Percentiles rank a stretch among this genome's conserved stretches.
phyloP scores from a whole-genome alignment of 441 rosid genomes.

The Isatis lusitanica region DNA sequence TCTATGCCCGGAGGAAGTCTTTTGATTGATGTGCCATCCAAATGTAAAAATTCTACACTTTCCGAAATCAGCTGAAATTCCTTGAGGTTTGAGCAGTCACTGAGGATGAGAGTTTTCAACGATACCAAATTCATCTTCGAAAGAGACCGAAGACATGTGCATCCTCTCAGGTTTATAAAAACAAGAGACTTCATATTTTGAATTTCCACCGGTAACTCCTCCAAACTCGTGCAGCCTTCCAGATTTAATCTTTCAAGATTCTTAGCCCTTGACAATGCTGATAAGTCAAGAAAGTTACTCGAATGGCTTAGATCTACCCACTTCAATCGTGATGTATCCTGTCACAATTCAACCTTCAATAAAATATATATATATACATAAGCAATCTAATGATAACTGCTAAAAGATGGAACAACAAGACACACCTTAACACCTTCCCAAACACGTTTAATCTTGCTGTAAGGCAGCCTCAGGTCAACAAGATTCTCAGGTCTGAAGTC shows the following conservation, averaged over 20 bases:
- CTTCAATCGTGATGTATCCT: neutral
- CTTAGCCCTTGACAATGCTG: slow-evolving; percentile 13
- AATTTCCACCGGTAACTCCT: neutral
- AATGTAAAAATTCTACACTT: neutral
- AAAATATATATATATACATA: neutral
- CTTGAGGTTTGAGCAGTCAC: neutral
- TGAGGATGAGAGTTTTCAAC: slow-evolving; percentile 7
- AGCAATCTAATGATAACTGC: neutral
- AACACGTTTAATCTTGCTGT: slow-evolving; percentile 10
- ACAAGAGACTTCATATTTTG: slow-evolving; percentile 1
- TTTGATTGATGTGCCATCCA: slow-evolving; percentile 14
- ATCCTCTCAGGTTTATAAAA: slow-evolving; percentile 13
- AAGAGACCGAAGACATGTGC: neutral
- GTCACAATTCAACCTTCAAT: neutral
- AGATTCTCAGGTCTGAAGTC: neutral
- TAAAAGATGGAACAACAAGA: neutral
- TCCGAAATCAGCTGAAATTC: neutral
- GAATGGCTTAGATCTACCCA: slow-evolving; percentile 21
- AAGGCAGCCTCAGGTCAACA: slow-evolving; percentile 13
- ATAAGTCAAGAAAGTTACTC: neutral
- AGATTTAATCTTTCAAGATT: slow-evolving; percentile 6
- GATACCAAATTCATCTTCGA: slow-evolving; percentile 1
- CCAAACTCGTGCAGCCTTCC: slow-evolving; percentile 17
- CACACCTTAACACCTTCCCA: slow-evolving; percentile 26
- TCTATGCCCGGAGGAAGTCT: neutral